Evolutionary conservation across 768 basidiomycete genomes (phyloP).

Genomic region (Daedaleopsis nitida): DNA sequence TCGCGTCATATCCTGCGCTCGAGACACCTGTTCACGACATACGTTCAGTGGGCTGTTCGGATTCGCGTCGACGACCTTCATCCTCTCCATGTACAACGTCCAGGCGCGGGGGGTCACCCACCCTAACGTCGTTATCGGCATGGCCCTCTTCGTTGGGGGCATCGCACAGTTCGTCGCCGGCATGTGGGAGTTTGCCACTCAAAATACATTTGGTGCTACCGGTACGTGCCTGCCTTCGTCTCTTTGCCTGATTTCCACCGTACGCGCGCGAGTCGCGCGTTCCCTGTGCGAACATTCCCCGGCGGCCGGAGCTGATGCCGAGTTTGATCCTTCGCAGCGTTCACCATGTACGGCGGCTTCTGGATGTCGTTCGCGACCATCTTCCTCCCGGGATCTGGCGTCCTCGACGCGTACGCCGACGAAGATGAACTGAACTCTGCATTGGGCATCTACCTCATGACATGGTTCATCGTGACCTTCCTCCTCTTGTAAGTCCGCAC

Average conservation of each 20-base stretch:
- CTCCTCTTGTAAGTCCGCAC: constrained; percentile 57
- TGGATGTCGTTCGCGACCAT: constrained; percentile 85
- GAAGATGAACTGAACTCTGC: constrained; percentile 51
- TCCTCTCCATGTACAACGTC: constrained; percentile 75
- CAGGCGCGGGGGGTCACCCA: constrained; percentile 50
- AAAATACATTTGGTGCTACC: constrained; percentile 72
- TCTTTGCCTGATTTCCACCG: neutral
- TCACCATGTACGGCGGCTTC: constrained; percentile 83
- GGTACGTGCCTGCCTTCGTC: constrained; percentile 45
- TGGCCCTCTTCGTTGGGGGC: constrained; percentile 86
- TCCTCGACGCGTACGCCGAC: constrained; percentile 52
- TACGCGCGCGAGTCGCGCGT: neutral
- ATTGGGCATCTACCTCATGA: constrained; percentile 71
- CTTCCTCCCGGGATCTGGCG: constrained; percentile 68
- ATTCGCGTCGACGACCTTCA: constrained; percentile 83
- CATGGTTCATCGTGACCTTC: constrained; percentile 76
- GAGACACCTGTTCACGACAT: constrained; percentile 10
- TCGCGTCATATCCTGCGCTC: constrained; percentile 7
- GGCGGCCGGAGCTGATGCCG: neutral
- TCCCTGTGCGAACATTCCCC: neutral
- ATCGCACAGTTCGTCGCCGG: constrained; percentile 86
- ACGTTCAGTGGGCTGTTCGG: constrained; percentile 68
- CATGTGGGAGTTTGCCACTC: constrained; percentile 67
- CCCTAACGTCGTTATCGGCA: constrained; percentile 80
- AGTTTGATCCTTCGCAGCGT: constrained; percentile 46